These are phyloP conservation scores for Haematococcus lacustris DNA, from an alignment of 139 green algal species.

Conservation along the genomic window DNA sequence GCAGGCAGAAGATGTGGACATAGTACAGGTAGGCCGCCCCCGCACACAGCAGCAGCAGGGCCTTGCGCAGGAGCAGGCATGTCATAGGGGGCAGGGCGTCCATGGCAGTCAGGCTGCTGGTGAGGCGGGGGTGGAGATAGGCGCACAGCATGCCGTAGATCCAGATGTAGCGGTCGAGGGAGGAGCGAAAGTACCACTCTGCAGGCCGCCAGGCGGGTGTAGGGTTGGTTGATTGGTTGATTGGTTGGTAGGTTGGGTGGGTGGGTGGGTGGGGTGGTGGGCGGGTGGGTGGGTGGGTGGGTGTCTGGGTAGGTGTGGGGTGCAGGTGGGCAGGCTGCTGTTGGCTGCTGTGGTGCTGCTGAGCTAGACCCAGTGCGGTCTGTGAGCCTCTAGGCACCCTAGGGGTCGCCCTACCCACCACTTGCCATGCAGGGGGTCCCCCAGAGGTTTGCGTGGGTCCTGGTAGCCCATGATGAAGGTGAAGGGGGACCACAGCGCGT, in stretches of 20 bases:
- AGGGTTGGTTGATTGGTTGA: no score
- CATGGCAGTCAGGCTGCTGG: constrained; percentile 39
- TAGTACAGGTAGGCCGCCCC: constrained; percentile 33
- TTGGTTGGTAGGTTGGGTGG: no score
- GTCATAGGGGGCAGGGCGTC: constrained; percentile 22
- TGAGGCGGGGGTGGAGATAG: constrained; percentile 16
- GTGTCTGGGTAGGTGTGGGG: no score
- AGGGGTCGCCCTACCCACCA: neutral
- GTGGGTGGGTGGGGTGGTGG: no score
- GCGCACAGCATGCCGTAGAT: constrained; percentile 94
- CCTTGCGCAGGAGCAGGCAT: constrained; percentile 19
- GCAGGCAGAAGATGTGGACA: constrained; percentile 51
- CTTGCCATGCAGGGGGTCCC: constrained; percentile 75
- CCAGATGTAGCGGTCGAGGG: constrained; percentile 92
- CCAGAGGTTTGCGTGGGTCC: constrained; percentile 68
- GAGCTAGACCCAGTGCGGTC: no score
- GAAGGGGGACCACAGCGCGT: constrained; percentile 79
- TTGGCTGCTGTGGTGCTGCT: no score
- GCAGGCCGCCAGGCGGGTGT: neutral
- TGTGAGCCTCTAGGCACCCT: no score
- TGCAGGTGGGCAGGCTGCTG: no score
- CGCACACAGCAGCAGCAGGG: constrained; percentile 20
- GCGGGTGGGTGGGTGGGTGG: no score
- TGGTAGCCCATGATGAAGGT: constrained; percentile 72
- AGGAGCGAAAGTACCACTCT: constrained; percentile 91